These are phyloP conservation scores for Acorus gramineus DNA, from an alignment of 106 monocot genomes.

Conservation along the genomic window DNA sequence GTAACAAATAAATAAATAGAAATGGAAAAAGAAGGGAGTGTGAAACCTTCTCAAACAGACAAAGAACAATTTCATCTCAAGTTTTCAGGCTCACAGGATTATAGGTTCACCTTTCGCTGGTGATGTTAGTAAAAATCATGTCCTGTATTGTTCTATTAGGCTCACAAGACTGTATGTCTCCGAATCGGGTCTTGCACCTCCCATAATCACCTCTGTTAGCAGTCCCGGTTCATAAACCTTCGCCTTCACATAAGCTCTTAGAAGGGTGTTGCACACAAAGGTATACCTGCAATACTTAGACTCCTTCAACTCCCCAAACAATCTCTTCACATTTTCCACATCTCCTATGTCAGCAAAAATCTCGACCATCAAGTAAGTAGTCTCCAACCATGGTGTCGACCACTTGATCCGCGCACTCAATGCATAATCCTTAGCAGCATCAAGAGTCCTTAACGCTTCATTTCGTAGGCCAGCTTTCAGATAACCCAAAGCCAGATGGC, in stretches of 20 bases:
- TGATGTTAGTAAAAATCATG: not conserved
- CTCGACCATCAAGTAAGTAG: constrained; percentile 51
- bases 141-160: constrained; percentile 56
- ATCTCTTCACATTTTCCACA: constrained; percentile 43
- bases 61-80: too few relatives aligned
- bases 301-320: constrained; percentile 67
- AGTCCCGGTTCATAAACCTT: constrained; percentile 67
- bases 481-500: constrained; percentile 78
- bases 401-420: constrained; percentile 52
- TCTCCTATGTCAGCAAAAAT: constrained; percentile 59
- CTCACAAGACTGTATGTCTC: constrained; percentile 86
- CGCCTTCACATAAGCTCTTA: constrained; percentile 72
- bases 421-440: constrained; percentile 35
- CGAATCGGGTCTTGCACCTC: constrained; percentile 81
- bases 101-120: too few relatives aligned
- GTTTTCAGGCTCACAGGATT: too few relatives aligned
- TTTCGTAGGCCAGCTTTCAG: constrained; percentile 54
- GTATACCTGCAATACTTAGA: constrained; percentile 61
- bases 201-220: constrained; percentile 72
- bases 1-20: too few relatives aligned
- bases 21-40: too few relatives aligned
- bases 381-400: constrained; percentile 91
- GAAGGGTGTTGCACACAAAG: constrained; percentile 71
- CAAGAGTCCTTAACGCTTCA: constrained; percentile 66
- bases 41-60: too few relatives aligned